phyloP scores from a whole-genome alignment of 1,139 yeast species.

The Candida tropicalis region DNA sequence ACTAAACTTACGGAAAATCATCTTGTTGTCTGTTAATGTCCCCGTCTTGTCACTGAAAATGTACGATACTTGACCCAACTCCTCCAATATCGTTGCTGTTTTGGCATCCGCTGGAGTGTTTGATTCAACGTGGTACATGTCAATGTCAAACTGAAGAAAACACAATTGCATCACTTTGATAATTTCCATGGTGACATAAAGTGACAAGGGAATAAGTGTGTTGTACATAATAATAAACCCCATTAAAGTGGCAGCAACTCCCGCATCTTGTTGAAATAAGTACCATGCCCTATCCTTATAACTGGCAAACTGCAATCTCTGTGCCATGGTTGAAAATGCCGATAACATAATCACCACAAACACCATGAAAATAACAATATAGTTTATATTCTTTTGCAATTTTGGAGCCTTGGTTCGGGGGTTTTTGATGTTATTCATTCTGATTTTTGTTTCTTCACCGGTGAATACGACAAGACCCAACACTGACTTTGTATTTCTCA shows the following conservation, averaged over 20 bases:
- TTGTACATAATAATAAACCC: constrained; percentile 97
- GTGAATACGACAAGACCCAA: constrained; percentile 86
- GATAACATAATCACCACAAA: constrained; percentile 72
- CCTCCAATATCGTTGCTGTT: constrained; percentile 94
- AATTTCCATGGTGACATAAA: constrained; percentile 95
- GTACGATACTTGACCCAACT: constrained; percentile 94
- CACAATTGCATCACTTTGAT: constrained; percentile 85
- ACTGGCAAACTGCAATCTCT: constrained; percentile 52
- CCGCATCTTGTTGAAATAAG: constrained; percentile 69
- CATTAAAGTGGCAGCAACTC: constrained; percentile 91
- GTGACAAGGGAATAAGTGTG: constrained; percentile 90
- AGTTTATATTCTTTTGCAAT: constrained; percentile 78
- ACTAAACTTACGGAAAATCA: constrained; percentile 83
- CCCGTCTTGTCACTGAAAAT: constrained; percentile 97
- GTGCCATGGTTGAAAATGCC: constrained; percentile 81
- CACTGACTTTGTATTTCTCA: constrained; percentile 76
- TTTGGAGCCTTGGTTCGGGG: constrained; percentile 95
- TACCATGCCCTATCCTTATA: constrained; percentile 70
- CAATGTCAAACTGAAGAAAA: constrained; percentile 84
- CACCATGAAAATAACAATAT: constrained; percentile 87
- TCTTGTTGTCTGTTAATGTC: constrained; percentile 86
- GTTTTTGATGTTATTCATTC: constrained; percentile 91
- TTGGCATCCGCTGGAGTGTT: constrained; percentile 94
- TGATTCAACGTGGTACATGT: constrained; percentile 84
- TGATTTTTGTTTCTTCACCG: constrained; percentile 93